These are phyloP conservation scores for Yamadazyma tumulicola DNA, from an alignment of 805 yeast genomes.

Conservation along the genomic window DNA sequence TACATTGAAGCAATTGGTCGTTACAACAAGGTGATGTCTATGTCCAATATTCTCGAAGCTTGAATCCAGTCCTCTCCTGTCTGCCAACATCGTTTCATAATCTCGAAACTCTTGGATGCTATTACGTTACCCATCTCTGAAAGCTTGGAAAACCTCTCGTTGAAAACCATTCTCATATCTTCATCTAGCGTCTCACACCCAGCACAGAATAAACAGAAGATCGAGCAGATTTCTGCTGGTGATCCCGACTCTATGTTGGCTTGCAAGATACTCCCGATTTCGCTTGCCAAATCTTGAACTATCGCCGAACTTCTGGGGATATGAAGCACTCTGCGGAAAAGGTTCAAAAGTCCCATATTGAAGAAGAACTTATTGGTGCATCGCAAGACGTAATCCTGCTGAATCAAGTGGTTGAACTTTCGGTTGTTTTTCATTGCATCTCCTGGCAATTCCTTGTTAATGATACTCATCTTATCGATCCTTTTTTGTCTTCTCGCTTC, in stretches of 20 bases:
- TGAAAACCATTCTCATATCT: slow-evolving; percentile 31
- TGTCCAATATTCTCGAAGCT: slow-evolving; percentile 39
- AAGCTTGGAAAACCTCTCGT: slow-evolving; percentile 38
- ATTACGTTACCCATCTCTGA: slow-evolving; percentile 41
- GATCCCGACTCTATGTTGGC: slow-evolving; percentile 41
- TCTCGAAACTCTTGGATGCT: slow-evolving; percentile 42
- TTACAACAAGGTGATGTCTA: slow-evolving; percentile 34
- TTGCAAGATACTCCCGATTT: slow-evolving; percentile 35
- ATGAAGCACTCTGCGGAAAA: slow-evolving; percentile 52
- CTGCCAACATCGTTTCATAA: slow-evolving; percentile 54
- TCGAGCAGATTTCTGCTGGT: slow-evolving; percentile 53
- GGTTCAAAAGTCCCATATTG: slow-evolving; percentile 51
- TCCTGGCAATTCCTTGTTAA: slow-evolving; percentile 2
- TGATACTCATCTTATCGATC: slow-evolving; percentile 17
- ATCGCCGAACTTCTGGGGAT: slow-evolving; percentile 43
- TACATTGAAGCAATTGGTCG: too few species aligned
- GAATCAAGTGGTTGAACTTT: slow-evolving; percentile 16
- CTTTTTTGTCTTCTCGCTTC: slow-evolving; percentile 23
- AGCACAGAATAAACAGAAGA: slow-evolving; percentile 54
- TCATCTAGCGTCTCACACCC: slow-evolving; percentile 53
- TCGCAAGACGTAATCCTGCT: slow-evolving; percentile 33
- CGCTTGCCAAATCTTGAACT: slow-evolving; percentile 46
- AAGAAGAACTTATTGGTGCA: slow-evolving; percentile 53
- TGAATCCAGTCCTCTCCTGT: slow-evolving; percentile 51
- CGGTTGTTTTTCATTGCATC: slow-evolving; percentile 3